Conservation (phyloP, 768 basidiomycete species). For the Naematelia encephala region DNA sequence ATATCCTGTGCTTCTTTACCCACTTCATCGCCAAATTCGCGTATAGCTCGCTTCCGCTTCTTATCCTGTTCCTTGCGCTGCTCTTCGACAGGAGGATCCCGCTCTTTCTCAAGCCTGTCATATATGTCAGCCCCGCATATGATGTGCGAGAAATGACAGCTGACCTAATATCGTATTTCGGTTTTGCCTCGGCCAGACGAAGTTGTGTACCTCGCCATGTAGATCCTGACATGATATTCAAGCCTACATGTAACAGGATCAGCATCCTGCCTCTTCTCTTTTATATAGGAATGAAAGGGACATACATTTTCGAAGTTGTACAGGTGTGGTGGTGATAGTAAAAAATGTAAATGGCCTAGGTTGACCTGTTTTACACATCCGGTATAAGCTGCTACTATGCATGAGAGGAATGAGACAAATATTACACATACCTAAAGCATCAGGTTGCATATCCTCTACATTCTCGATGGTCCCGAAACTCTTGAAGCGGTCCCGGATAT, state of each 20-base stretch:
- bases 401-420: not conserved
- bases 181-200: slow-evolving; percentile 44
- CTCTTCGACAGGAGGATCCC: slow-evolving; percentile 11
- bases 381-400: not conserved
- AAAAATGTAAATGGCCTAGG: slow-evolving; percentile 40
- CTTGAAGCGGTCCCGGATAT: slow-evolving; percentile 41
- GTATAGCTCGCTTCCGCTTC: slow-evolving; percentile 19
- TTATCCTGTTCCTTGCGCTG: slow-evolving; percentile 18
- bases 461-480: slow-evolving; percentile 34
- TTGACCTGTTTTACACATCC: slow-evolving; percentile 20
- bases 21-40: slow-evolving; percentile 26
- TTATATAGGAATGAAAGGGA: not conserved
- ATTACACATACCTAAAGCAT: slow-evolving; percentile 32
- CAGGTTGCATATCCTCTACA: slow-evolving; percentile 27
- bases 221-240: slow-evolving; percentile 46
- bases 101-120: slow-evolving; percentile 21
- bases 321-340: slow-evolving; percentile 34
- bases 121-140: not conserved
- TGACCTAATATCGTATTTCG: slow-evolving; percentile 18
- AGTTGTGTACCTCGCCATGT: slow-evolving; percentile 48
- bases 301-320: slow-evolving; percentile 40
- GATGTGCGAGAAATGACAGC: not conserved
- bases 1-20: slow-evolving; percentile 46
- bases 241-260: slow-evolving; percentile 20
- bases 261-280: not conserved